Conservation (phyloP, 257 asterid genomes). For the Osmanthus fragrans region DNA sequence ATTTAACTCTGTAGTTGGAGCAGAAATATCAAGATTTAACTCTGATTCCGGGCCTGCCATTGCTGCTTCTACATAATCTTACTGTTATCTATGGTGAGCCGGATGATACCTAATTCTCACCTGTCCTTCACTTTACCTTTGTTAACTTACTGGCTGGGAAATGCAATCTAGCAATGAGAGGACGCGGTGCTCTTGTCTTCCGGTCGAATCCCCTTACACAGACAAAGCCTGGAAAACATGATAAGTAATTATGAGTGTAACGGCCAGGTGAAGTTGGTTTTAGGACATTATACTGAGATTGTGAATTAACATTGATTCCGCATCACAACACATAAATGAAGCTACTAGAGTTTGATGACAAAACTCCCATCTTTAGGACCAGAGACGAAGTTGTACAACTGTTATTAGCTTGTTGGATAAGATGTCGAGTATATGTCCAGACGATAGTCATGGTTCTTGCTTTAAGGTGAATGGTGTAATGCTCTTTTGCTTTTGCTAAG, state of each 20-base stretch:
- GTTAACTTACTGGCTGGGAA: constrained; percentile 34
- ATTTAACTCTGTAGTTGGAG: constrained; percentile 17
- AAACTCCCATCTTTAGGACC: not conserved
- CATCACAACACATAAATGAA: not conserved
- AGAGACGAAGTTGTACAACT: not conserved
- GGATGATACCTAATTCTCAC: constrained; percentile 35
- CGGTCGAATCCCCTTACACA: constrained; percentile 45
- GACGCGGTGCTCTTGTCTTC: constrained; percentile 37
- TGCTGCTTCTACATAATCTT: constrained; percentile 18
- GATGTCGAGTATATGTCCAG: not conserved
- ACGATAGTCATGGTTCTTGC: not conserved
- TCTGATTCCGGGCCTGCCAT: not conserved
- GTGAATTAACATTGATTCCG: constrained; percentile 2
- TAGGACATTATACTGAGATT: not conserved
- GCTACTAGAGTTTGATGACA: constrained; percentile 5
- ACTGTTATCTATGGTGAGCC: constrained; percentile 24
- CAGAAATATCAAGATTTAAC: constrained; percentile 26
- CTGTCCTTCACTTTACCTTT: constrained; percentile 33
- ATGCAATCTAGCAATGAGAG: constrained; percentile 39
- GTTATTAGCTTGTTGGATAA: constrained; percentile 5
- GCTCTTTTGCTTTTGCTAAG: not conserved
- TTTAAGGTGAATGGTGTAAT: not conserved
- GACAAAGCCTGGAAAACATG: constrained; percentile 37
- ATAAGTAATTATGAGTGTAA: constrained; percentile 6
- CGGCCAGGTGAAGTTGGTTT: not conserved